A percentile compares a stretch with the other conserved stretches of the same genome.
Conservation (phyloP, 192 early-diverging fungal species). For the Entomortierella lignicola region DNA sequence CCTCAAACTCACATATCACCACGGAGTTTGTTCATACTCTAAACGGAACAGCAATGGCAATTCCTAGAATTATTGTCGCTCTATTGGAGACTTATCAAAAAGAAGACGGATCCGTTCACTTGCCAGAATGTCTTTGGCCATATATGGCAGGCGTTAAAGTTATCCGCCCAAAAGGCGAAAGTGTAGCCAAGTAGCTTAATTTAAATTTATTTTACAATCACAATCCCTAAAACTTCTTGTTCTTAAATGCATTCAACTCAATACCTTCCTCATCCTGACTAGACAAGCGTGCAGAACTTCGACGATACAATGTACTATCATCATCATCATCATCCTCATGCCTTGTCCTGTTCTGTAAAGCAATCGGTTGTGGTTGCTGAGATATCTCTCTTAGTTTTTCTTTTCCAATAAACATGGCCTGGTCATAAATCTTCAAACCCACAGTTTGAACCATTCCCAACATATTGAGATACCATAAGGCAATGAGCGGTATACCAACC, state of each 20-base stretch:
- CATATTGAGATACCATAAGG: constrained; percentile 42
- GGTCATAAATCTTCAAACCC: constrained; percentile 14
- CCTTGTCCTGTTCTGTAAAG: not conserved
- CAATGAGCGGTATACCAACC: constrained; percentile 18
- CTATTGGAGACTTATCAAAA: constrained; percentile 86
- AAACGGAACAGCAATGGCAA: constrained; percentile 93
- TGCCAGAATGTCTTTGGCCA: constrained; percentile 78
- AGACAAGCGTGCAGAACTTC: constrained; percentile 19
- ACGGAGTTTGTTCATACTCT: constrained; percentile 88
- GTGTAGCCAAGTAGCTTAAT: too few species aligned
- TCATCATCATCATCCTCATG: not conserved
- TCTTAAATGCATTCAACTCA: constrained; percentile 22
- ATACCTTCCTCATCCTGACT: constrained; percentile 4
- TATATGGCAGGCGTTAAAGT: constrained; percentile 73
- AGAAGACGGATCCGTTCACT: constrained; percentile 72
- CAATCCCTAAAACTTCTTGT: too few species aligned
- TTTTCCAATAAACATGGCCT: constrained; percentile 13
- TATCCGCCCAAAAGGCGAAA: constrained; percentile 29
- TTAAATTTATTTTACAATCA: too few species aligned
- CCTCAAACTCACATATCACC: constrained; percentile 24
- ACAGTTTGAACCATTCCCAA: constrained; percentile 19
- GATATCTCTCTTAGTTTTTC: constrained; percentile 26
- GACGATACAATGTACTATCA: constrained; percentile 1
- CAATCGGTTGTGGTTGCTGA: constrained; percentile 13
- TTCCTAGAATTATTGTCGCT: constrained; percentile 90